These are phyloP conservation scores for Cercis canadensis DNA, from an alignment of 306 rosid species.

Conservation along the genomic window DNA sequence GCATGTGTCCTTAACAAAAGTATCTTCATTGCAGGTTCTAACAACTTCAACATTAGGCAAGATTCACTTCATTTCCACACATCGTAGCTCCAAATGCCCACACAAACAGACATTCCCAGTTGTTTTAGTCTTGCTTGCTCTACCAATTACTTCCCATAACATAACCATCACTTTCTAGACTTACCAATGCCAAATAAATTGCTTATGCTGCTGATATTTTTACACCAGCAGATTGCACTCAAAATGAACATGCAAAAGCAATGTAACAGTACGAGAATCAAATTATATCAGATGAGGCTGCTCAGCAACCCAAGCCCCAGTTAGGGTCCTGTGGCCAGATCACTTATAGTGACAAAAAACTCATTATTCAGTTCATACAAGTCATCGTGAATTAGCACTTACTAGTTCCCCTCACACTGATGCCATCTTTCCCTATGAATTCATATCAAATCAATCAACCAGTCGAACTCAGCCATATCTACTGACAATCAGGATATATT, in stretches of 20 bases:
- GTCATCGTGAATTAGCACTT: conserved; percentile 8
- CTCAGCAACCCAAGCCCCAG: neutral
- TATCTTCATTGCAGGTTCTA: neutral
- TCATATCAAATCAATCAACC: neutral
- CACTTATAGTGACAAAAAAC: conserved; percentile 1
- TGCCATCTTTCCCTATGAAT: neutral
- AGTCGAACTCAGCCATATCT: conserved; percentile 11
- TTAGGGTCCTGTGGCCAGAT: neutral
- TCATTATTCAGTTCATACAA: conserved; percentile 1
- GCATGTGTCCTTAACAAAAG: neutral
- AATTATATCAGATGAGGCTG: conserved; percentile 1
- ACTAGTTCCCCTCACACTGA: conserved; percentile 3
- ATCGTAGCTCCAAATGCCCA: neutral
- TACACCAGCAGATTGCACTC: neutral
- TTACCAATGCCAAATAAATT: neutral
- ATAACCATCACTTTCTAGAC: neutral
- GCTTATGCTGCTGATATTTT: neutral
- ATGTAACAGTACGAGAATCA: neutral
- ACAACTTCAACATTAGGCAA: neutral
- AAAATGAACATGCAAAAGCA: neutral
- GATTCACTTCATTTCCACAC: neutral
- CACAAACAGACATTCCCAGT: neutral
- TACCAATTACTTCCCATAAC: neutral
- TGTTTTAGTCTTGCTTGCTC: neutral
- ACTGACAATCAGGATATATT: neutral